Percentiles rank a stretch among this genome's conserved stretches.
Conservation (phyloP, 768 basidiomycete genomes). For the Lentinula raphanica region DNA sequence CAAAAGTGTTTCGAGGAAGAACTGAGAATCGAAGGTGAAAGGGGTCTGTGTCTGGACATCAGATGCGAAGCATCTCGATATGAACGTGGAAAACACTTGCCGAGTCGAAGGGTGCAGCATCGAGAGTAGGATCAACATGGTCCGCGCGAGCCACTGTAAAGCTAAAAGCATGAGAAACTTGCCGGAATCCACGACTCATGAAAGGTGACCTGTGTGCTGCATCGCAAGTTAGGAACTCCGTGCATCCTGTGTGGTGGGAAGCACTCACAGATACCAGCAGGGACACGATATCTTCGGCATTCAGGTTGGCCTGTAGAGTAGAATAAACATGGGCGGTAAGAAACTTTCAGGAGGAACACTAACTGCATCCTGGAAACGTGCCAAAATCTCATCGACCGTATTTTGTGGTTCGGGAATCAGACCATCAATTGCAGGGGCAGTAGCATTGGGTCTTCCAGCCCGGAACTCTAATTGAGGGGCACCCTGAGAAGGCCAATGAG, state of each 20-base stretch:
- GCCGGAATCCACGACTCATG: not conserved
- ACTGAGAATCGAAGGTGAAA: slow-evolving; percentile 24
- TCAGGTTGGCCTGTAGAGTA: slow-evolving; percentile 18
- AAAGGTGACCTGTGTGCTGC: slow-evolving; percentile 2
- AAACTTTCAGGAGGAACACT: not conserved
- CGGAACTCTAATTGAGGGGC: slow-evolving; percentile 33
- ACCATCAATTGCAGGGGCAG: slow-evolving; percentile 20
- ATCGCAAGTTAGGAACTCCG: not conserved
- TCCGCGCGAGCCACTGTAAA: slow-evolving; percentile 19
- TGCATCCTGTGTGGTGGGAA: no score
- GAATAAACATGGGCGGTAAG: not conserved
- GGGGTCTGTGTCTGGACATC: slow-evolving; percentile 18
- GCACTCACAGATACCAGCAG: slow-evolving; percentile 25
- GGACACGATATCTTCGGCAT: slow-evolving; percentile 27
- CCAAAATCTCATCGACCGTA: slow-evolving; percentile 20
- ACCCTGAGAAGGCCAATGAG: slow-evolving; percentile 9
- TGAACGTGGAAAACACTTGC: slow-evolving; percentile 1
- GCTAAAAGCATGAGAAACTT: not conserved
- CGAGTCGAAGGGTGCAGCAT: slow-evolving; percentile 9
- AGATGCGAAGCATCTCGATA: not conserved
- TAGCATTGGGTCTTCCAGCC: slow-evolving; percentile 26
- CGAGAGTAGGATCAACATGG: slow-evolving; percentile 17
- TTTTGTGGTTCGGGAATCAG: slow-evolving; percentile 32
- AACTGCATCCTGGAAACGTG: slow-evolving; percentile 25
- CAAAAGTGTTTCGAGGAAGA: slow-evolving; percentile 22